A percentile compares a stretch with the other conserved stretches of the same genome.
Evolutionary conservation across 345 rosid species (phyloP).

Genomic region (Eucalyptus tenuipes): DNA sequence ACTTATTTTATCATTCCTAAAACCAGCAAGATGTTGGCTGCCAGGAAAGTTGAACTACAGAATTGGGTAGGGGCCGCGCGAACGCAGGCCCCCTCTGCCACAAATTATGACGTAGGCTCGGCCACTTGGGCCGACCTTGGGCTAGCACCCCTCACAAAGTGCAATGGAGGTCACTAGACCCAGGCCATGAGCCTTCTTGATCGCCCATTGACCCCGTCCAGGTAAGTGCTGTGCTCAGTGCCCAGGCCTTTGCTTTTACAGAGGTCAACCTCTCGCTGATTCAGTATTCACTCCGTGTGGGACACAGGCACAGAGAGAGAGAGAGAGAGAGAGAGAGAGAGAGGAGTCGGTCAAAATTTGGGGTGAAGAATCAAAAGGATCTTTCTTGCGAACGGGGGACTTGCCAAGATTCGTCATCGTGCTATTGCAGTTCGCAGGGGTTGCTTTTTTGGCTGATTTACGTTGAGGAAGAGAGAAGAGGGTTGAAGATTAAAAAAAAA

Average conservation of each 20-base stretch:
- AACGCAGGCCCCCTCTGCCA: not conserved
- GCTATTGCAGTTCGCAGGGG: not conserved
- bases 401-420: not conserved
- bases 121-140: not conserved
- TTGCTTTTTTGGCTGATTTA: not conserved
- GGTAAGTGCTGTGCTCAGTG: fast-evolving
- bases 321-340: not conserved
- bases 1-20: no score
- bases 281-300: not conserved
- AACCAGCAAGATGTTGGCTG: no score
- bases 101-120: not conserved
- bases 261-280: not conserved
- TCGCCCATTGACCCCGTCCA: not conserved
- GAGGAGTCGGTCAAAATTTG: not conserved
- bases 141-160: not conserved
- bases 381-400: not conserved
- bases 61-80: not conserved
- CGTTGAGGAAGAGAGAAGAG: not conserved
- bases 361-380: not conserved
- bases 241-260: not conserved
- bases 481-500: no score
- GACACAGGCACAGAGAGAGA: not conserved
- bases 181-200: not conserved
- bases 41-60: not conserved
- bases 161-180: constrained; percentile 8